Conservation (phyloP, 352 stramenopile genomes). For the Globisporangium parvum region DNA sequence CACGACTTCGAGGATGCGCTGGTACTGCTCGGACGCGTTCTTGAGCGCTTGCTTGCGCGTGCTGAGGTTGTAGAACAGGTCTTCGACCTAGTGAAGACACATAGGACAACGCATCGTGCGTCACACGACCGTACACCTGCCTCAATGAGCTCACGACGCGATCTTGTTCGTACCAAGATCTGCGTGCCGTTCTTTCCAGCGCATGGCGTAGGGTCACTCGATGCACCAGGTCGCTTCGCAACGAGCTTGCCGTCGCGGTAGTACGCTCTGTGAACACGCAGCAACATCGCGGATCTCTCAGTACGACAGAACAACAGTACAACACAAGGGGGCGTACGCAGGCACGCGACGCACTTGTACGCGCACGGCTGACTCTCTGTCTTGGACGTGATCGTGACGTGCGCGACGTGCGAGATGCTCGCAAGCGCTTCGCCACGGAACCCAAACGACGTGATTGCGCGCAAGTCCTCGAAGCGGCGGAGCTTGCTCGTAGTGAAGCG, state of each 20-base stretch:
- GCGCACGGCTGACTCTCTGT: slow-evolving; percentile 68
- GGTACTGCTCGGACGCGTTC: slow-evolving; percentile 93
- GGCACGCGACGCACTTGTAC: slow-evolving; percentile 64
- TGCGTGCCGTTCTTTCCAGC: slow-evolving; percentile 78
- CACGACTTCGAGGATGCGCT: slow-evolving; percentile 92
- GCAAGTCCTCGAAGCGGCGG: slow-evolving; percentile 92
- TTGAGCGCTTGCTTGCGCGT: slow-evolving; percentile 91
- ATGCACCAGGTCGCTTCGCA: slow-evolving; percentile 57
- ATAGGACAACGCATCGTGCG: not conserved
- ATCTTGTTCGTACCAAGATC: slow-evolving; percentile 42
- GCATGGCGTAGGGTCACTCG: slow-evolving; percentile 57
- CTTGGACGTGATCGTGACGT: slow-evolving; percentile 89
- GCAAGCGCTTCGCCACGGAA: slow-evolving; percentile 98
- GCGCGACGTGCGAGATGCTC: slow-evolving; percentile 94
- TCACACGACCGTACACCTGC: no score
- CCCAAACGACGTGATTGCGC: slow-evolving; percentile 93
- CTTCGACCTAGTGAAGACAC: slow-evolving; percentile 67
- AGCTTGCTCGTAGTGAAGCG: slow-evolving; percentile 98
- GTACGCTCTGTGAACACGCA: slow-evolving; percentile 59
- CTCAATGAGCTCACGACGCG: no score
- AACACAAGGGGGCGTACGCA: not conserved
- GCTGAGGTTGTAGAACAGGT: slow-evolving; percentile 99
- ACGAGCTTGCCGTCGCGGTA: slow-evolving; percentile 91
- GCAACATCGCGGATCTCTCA: not conserved
- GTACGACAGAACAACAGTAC: not conserved